Base-by-base conservation (phyloP, 1,139 yeast species). In the Lodderomyces beijingensis region DNA sequence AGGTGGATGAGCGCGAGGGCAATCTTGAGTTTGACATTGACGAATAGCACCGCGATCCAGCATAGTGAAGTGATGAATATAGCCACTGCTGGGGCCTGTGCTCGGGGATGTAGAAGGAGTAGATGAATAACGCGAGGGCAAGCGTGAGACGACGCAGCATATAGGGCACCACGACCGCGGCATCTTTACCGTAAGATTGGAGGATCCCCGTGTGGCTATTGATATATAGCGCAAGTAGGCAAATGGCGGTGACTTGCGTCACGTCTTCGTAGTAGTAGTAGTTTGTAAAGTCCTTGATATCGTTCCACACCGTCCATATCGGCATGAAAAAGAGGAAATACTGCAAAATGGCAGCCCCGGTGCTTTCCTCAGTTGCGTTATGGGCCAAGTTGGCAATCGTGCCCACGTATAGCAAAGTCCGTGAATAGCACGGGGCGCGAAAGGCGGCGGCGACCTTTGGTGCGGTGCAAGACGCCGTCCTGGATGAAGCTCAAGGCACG, bases 391-490 rank as follows among this genome's bases (percentile, higher is more conserved):
- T 75, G 21, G 83, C 76, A 21, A 77, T 74, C 33, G 79, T 71
- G 3, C 83, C 85, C 41, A 78, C 85, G 44, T 78, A 78, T 45
- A 77, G 57, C 54, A 79, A 65, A 50, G n/a, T 79, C 85, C 32
- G 78, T 53, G 43, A 79, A 79, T 51, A 79, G 63, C 46, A 79
- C 85, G 11, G 74, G 63, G 32, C 67, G 67, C 1, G 71, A 63
- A 5, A 78, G 65, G 14, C 62, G 51, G 25, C 85, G 53, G 47
- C 77, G 84, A 8, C 72, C 72, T 39, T 61, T 68, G 2, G 83
- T 77, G 14, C 84, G 57, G 50, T 63, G 76, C 22, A 79, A 55
- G 2, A 65, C 65, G 0, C 81, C 83, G 36, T 77, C 68, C 43
- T 75, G 63, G 55, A 77, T 77, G 47, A 73, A 78, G 46, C 78